phyloP scores from a whole-genome alignment of 768 basidiomycete species.

The Sporobolomyces phaffii region DNA sequence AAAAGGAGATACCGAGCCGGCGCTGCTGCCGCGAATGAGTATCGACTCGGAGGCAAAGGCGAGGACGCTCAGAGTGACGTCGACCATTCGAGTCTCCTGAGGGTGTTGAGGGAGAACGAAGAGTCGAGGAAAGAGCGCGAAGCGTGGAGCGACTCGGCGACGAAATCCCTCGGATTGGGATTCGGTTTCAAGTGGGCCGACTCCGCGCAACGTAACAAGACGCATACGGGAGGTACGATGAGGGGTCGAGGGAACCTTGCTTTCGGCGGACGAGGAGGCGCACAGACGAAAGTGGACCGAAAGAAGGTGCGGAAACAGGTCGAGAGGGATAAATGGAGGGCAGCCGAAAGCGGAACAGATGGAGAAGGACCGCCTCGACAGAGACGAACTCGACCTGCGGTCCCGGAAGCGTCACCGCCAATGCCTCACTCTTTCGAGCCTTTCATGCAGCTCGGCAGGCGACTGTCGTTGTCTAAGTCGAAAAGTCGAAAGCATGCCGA shows the following conservation, averaged over 20 bases:
- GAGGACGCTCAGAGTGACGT: neutral
- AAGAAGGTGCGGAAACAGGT: neutral
- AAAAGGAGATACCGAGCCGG: neutral
- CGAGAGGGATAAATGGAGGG: conserved; percentile 1
- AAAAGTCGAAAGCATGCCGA: conserved; percentile 1
- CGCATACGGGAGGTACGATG: neutral
- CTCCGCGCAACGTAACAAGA: too few species aligned
- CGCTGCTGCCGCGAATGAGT: too few species aligned
- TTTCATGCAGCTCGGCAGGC: neutral
- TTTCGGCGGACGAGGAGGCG: neutral
- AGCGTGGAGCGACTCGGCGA: conserved; percentile 22
- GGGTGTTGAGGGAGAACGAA: conserved; percentile 28
- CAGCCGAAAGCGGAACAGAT: conserved; percentile 20
- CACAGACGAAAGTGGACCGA: neutral
- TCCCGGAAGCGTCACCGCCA: conserved; percentile 10
- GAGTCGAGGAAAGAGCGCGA: conserved; percentile 14
- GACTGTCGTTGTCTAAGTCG: conserved; percentile 4
- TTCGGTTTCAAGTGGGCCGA: conserved; percentile 1
- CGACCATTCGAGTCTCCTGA: conserved; percentile 15
- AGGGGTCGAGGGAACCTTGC: neutral
- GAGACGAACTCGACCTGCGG: too few species aligned
- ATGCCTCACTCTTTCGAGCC: conserved; percentile 27
- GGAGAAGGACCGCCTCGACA: neutral
- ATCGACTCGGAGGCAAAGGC: too few species aligned
- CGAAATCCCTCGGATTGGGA: conserved; percentile 10